A percentile compares a stretch with the other conserved stretches of the same genome.
phyloP scores from a whole-genome alignment of 768 basidiomycete species.

The Sistotremastrum suecicum region DNA sequence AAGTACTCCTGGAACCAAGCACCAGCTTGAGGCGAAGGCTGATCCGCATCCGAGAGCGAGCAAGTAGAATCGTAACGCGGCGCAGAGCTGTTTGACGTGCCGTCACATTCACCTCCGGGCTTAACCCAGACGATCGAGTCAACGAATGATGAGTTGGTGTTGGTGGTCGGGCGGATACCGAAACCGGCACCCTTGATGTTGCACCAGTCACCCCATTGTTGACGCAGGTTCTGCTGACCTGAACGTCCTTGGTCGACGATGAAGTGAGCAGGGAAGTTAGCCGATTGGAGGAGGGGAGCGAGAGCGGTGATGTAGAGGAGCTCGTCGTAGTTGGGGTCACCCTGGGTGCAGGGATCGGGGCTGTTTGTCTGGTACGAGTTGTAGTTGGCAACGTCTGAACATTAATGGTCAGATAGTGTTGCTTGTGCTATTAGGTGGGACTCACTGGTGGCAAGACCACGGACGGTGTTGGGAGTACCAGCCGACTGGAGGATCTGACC shows the following conservation, averaged over 20 bases:
- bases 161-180: conserved; percentile 42
- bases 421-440: not conserved
- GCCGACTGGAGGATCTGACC: conserved; percentile 7
- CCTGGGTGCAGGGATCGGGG: conserved; percentile 10
- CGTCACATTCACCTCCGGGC: conserved; percentile 55
- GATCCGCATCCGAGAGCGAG: conserved; percentile 32
- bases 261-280: conserved; percentile 10
- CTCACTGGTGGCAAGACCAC: conserved; percentile 14
- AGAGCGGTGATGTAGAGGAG: conserved; percentile 10
- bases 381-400: conserved; percentile 14
- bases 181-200: conserved; percentile 30
- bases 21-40: conserved; percentile 47
- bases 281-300: conserved; percentile 6
- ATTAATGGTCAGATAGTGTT: too few species aligned
- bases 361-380: conserved; percentile 11
- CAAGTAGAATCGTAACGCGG: conserved; percentile 38
- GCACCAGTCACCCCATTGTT: conserved; percentile 14
- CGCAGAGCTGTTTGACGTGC: conserved; percentile 41
- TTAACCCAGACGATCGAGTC: conserved; percentile 56
- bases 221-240: conserved; percentile 11
- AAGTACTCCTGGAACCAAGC: conserved; percentile 63
- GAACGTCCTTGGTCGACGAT: conserved; percentile 15
- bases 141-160: conserved; percentile 37
- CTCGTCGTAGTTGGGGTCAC: conserved; percentile 12
- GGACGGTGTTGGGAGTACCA: conserved; percentile 8